Conservation (phyloP, 306 rosid species). For the Cercis canadensis region DNA sequence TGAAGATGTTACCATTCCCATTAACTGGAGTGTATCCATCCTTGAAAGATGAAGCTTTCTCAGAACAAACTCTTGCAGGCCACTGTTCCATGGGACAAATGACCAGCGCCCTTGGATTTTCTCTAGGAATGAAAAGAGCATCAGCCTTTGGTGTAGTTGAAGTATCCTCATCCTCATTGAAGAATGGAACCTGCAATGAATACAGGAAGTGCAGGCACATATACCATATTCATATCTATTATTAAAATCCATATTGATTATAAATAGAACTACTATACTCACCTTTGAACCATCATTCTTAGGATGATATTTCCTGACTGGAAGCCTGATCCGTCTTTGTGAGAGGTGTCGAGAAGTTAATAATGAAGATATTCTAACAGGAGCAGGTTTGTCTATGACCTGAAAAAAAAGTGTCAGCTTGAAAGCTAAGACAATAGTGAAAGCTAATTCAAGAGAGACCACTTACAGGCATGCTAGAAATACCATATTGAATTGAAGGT, state of each 20-base stretch:
- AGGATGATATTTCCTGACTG: constrained; percentile 81
- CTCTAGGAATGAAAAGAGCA: constrained; percentile 92
- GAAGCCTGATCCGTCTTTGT: constrained; percentile 80
- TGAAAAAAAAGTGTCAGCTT: constrained; percentile 32
- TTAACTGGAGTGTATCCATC: constrained; percentile 53
- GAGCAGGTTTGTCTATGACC: constrained; percentile 84
- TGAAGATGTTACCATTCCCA: constrained; percentile 66
- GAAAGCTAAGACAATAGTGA: background rate
- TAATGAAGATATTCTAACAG: constrained; percentile 77
- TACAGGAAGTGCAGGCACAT: background rate
- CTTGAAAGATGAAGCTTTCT: constrained; percentile 60
- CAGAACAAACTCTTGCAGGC: constrained; percentile 64
- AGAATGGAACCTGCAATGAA: constrained; percentile 77
- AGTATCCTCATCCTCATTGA: constrained; percentile 82
- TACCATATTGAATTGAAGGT: constrained; percentile 97
- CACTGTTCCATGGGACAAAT: constrained; percentile 85
- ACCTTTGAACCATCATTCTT: constrained; percentile 81
- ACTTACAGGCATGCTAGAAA: constrained; percentile 95
- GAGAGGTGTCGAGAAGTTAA: constrained; percentile 95
- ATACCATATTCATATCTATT: too few species aligned
- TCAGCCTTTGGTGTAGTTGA: constrained; percentile 89
- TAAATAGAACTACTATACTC: constrained; percentile 36
- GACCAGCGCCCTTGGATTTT: constrained; percentile 96
- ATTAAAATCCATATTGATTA: constrained; percentile 7
- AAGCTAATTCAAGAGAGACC: constrained; percentile 31